Conservation (phyloP, 169 alveolate genomes). For the Pseudocohnilembus persalinus region DNA sequence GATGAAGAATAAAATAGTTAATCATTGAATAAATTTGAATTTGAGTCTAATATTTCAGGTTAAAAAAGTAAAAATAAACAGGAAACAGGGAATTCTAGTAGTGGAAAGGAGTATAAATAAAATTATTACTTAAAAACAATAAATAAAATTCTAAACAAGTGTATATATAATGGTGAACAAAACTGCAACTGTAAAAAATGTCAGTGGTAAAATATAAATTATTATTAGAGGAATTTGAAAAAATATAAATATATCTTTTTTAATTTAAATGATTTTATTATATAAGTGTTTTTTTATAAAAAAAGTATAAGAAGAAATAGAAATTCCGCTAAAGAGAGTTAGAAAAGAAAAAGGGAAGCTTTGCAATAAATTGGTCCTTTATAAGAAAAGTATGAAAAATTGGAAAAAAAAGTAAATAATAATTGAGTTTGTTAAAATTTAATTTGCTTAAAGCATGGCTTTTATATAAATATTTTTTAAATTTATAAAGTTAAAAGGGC, state of each 20-base stretch:
- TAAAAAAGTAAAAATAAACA: no score
- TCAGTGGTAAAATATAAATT: slow-evolving; percentile 38
- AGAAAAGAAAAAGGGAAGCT: slow-evolving; percentile 45
- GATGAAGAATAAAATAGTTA: no score
- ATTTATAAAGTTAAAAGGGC: background rate
- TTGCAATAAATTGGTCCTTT: slow-evolving; percentile 45
- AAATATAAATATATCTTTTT: background rate
- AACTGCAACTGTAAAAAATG: slow-evolving; percentile 45
- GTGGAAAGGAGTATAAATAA: slow-evolving; percentile 8
- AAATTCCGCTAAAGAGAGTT: slow-evolving; percentile 48
- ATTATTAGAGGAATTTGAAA: no score
- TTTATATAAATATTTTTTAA: no score
- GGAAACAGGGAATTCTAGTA: background rate
- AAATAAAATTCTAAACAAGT: slow-evolving; percentile 39
- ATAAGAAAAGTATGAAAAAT: slow-evolving; percentile 20
- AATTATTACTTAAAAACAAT: slow-evolving; percentile 46
- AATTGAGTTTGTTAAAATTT: background rate
- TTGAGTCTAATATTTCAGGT: no score
- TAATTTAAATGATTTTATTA: background rate
- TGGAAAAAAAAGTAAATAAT: slow-evolving; percentile 33
- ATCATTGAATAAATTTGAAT: no score
- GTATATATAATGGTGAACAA: slow-evolving; percentile 48
- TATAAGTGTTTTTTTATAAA: no score
- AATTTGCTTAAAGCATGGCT: background rate
- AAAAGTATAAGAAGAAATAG: slow-evolving; percentile 48